Base-by-base conservation (phyloP, 2,329 filamentous ascomycete species). In the Beauveria brongniartii region DNA sequence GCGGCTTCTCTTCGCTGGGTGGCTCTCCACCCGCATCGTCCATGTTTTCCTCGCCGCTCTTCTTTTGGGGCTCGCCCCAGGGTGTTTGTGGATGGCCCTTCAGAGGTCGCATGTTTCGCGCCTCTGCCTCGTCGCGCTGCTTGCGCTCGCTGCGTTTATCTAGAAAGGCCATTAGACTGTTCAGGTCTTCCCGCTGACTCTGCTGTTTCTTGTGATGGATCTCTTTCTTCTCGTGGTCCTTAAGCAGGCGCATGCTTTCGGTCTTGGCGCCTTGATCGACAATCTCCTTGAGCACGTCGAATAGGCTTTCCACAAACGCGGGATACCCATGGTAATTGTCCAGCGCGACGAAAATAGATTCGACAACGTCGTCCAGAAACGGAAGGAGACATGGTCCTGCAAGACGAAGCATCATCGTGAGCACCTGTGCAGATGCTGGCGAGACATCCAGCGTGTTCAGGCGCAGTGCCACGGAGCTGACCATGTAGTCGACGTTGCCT, bases 321-420 rank as follows among this genome's bases (percentile, higher is more conserved):
- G 91, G 87, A 71, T 99, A 97, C 1, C 94, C 94, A 68, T 99
- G 94, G 68, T 94, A 99, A 68, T 91, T 90, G 66, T 97, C 92
- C n/a, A 99, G 77, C 0, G 92, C 91, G 0, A 90, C 89, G 71
- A 99, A 97, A 44, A 99, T 91, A 0, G 91, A 93, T 5, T 87
- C 89, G 3, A 97, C 86, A 1, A 96, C 84, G 69, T 99, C 94
- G 69, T 97, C 93, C 1, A 99, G 78, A 69, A 92, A 97, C 0
- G 92, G 92, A 12, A 99, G 80, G 24, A 99, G 73, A 8, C 81
- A 81, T 1, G 92, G 86, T 0, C 94, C 94, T 20, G 92, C 91
- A 16, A 99, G 81, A 28, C 84, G 86, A 63, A 97, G 86, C 90
- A 97, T 95, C 92, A 99, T 97, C 7, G 89, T 82, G 54, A 99